Base-by-base conservation (phyloP, 2,329 filamentous ascomycete species). In the Colletotrichum aenigma region DNA sequence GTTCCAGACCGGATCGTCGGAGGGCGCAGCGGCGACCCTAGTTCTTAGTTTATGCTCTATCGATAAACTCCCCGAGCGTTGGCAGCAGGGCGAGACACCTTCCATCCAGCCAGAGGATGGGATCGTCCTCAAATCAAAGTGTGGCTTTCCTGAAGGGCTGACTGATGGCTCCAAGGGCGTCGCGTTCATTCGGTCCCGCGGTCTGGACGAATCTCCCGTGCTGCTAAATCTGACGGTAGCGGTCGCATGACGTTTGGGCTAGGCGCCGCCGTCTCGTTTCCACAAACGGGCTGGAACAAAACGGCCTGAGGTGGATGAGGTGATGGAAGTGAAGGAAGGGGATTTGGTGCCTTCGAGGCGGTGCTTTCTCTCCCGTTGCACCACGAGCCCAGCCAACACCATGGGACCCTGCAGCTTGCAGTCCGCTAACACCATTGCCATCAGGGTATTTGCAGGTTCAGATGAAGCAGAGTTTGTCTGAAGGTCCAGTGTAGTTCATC, bases 381-480 rank as follows among this genome's bases (percentile, higher is more conserved):
- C 56, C 55, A 48, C 26, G 30, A 62, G 56, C 56, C 26, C 24
- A 21, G 56, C 32, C 32, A 26, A 34, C 36, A 43, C 16, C 38
- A 55, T 16, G 43, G 9, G 69, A 43, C n/a, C 30, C 15, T 56
- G 28, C 13, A 24, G 26, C 18, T 12, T 7, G 30, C n/a, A n/a
- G 67, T n/a, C 56, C 28, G 34, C 66, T 30, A 26, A 8, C 48
- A 58, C 24, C 15, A 21, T 24, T 62, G 4, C 15, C 18, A 34
- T 3, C 67, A 55, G 38, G 64, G 64, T 52, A 68, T 52, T 60
- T 52, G 34, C 58, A 74, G 64, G 64, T 52, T 68, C 32, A 58
- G 64, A 60, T 65, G 69, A 67, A 66, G 73, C 73, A 64, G 32
- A 62, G 30, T 21, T 62, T 72, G 67, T 75, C 61, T 66, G 62